phyloP scores from a whole-genome alignment of 768 basidiomycete species.

The Suillus occidentalis region DNA sequence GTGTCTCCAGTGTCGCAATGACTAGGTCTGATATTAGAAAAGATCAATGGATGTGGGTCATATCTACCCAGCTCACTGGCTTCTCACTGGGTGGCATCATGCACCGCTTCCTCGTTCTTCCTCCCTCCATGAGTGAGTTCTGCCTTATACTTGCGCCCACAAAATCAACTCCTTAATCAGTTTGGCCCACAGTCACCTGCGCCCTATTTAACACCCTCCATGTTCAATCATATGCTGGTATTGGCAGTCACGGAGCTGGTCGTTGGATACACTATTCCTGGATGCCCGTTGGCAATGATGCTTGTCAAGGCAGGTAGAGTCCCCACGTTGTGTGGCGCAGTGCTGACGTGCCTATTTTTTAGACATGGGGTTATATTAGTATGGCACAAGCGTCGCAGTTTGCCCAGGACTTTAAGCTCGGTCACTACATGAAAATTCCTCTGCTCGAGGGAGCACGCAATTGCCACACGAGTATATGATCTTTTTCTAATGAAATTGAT shows the following conservation, averaged over 20 bases:
- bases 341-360: conserved; percentile 2
- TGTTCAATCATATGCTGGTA: conserved; percentile 18
- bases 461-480: too few relatives aligned
- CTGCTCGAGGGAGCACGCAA: too few relatives aligned
- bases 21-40: neutral
- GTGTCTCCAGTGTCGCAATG: neutral
- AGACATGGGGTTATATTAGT: conserved; percentile 68
- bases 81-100: conserved; percentile 39
- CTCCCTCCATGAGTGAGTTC: conserved; percentile 59
- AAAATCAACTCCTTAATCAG: conserved; percentile 12
- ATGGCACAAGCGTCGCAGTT: conserved; percentile 71
- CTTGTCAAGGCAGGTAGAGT: conserved; percentile 64
- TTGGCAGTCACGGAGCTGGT: conserved; percentile 59
- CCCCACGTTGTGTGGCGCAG: conserved; percentile 11
- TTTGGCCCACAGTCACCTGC: conserved; percentile 29
- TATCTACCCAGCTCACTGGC: conserved; percentile 14
- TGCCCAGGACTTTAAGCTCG: conserved; percentile 73
- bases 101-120: conserved; percentile 63
- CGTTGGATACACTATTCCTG: conserved; percentile 55
- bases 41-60: conserved; percentile 15
- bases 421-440: conserved; percentile 72
- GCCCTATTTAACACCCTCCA: conserved; percentile 29
- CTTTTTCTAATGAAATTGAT: too few relatives aligned
- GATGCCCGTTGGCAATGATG: conserved; percentile 76
- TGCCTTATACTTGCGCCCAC: conserved; percentile 18